Evolutionary conservation across 2,329 filamentous ascomycete species (phyloP), one percentile per base, ranked within the genome.

Genomic region (Nannizzia gypsea): DNA sequence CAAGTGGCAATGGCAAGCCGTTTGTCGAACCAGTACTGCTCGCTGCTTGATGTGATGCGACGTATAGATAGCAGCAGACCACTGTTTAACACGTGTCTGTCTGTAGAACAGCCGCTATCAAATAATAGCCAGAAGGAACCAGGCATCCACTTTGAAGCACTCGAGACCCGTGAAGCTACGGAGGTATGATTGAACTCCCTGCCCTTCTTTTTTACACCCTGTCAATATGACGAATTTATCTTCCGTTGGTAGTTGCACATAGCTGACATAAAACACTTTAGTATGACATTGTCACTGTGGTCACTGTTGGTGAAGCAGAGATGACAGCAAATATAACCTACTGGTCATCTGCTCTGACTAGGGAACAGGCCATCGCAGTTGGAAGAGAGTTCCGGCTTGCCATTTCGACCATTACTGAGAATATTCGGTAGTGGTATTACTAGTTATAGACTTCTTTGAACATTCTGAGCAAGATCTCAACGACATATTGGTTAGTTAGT

Each of bases 61-160:
- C n/a, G n/a, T 34, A 58, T 52, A 24, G 31, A 9, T 2, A 24
- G 34, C 40, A 22, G 46, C 26, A 22, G 36, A 42, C 40, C 44
- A 31, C 15, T 61, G 8, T 63, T 63, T 34, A 63, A 62, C 57
- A 62, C 61, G 6, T 62, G 59, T 52, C n/a, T 62, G 6, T 63
- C 58, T 17, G 59, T 62, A 26, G 58, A 63, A 46, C 58, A 63
- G 36, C 58, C 58, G 1, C 55, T 63, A 40, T 60, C 60, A 1
- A 62, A 20, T 42, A 40, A 59, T 26, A 13, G 5, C n/a, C 38
- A 5, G 38, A 42, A 17, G 15, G n/a, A n/a, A 42, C n/a, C n/a
- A 2, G 38, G 38, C 38, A n/a, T 42, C n/a, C 38, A 17, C 38
- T 42, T 42, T 6, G 38, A 20, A 17, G 38, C 38, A 42, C 38